phyloP scores from a whole-genome alignment of 257 asterid genomes.

The Ophiorrhiza pumila region DNA sequence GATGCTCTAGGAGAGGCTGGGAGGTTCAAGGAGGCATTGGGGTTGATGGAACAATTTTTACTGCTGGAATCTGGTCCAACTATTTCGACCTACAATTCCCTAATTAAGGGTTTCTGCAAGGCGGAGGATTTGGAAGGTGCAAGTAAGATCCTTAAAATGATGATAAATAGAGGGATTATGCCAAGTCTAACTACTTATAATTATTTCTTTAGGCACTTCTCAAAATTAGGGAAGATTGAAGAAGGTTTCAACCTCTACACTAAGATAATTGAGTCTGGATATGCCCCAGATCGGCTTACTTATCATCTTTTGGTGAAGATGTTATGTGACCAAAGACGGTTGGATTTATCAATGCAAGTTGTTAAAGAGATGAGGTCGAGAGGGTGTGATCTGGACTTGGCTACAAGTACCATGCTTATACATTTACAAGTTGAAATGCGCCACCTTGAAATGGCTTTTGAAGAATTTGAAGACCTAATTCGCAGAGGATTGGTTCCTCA shows the following conservation, averaged over 20 bases:
- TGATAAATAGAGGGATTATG: slow-evolving; percentile 51
- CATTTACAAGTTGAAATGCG: slow-evolving; percentile 53
- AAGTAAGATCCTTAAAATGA: slow-evolving; percentile 57
- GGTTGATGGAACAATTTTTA: slow-evolving; percentile 62
- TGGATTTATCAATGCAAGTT: slow-evolving; percentile 40
- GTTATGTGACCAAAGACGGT: slow-evolving; percentile 57
- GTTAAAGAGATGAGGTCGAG: slow-evolving; percentile 63
- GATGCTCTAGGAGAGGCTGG: slow-evolving; percentile 91
- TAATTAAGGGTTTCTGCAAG: slow-evolving; percentile 84
- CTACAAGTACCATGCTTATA: slow-evolving; percentile 72
- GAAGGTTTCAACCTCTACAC: slow-evolving; percentile 69
- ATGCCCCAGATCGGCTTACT: slow-evolving; percentile 56
- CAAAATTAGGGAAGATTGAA: slow-evolving; percentile 54
- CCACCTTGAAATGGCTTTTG: slow-evolving; percentile 53
- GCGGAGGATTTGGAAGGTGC: slow-evolving; percentile 77
- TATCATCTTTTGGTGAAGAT: slow-evolving; percentile 75
- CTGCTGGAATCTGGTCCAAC: slow-evolving; percentile 74
- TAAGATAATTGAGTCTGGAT: slow-evolving; percentile 56
- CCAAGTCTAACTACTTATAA: slow-evolving; percentile 67
- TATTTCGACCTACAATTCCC: slow-evolving; percentile 69
- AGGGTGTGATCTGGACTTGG: slow-evolving; percentile 82
- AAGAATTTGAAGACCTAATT: slow-evolving; percentile 67
- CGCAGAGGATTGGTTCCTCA: slow-evolving; percentile 87
- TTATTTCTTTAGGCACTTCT: slow-evolving; percentile 67
- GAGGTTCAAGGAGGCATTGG: slow-evolving; percentile 70